These are phyloP conservation scores for Fremontodendron californicum DNA, from an alignment of 345 rosid species.

Conservation along the genomic window DNA sequence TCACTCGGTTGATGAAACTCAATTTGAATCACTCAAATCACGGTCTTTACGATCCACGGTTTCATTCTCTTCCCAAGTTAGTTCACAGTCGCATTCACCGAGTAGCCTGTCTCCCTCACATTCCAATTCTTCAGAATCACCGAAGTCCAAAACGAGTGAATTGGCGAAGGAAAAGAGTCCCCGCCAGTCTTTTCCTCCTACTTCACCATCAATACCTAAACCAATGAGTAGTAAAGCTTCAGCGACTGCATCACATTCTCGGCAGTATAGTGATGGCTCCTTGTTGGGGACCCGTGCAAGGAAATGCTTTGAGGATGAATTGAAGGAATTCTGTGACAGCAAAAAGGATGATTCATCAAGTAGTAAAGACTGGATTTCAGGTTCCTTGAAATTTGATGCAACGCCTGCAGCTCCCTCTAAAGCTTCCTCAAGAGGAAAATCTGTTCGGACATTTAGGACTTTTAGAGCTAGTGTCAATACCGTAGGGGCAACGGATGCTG, in stretches of 20 bases:
- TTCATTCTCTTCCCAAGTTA: conserved; percentile 43
- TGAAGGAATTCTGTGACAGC: conserved; percentile 19
- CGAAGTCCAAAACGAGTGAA: conserved; percentile 38
- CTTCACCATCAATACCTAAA: conserved; percentile 14
- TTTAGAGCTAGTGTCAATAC: conserved; percentile 34
- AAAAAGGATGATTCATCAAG: conserved; percentile 21
- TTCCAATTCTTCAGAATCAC: conserved; percentile 36
- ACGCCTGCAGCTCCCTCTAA: conserved; percentile 25
- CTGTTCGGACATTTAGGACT: conserved; percentile 73
- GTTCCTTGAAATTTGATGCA: conserved; percentile 36
- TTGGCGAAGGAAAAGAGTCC: conserved; percentile 34
- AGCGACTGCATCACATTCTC: conserved; percentile 34
- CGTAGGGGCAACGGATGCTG: conserved; percentile 22
- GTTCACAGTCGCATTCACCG: conserved; percentile 42
- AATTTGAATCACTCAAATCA: conserved; percentile 36
- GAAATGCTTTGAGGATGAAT: conserved; percentile 18
- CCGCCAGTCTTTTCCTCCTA: conserved; percentile 32
- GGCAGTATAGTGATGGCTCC: conserved; percentile 33
- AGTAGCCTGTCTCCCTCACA: conserved; percentile 40
- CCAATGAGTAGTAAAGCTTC: conserved; percentile 17
- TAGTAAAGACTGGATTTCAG: conserved; percentile 23
- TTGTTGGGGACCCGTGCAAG: conserved; percentile 25
- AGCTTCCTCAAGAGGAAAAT: conserved; percentile 51
- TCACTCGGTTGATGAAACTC: conserved; percentile 58
- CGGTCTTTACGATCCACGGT: conserved; percentile 41